These are phyloP conservation scores for Ulota crispa DNA, from an alignment of 225 moss, liverwort and hornwort genomes.

Conservation along the genomic window DNA sequence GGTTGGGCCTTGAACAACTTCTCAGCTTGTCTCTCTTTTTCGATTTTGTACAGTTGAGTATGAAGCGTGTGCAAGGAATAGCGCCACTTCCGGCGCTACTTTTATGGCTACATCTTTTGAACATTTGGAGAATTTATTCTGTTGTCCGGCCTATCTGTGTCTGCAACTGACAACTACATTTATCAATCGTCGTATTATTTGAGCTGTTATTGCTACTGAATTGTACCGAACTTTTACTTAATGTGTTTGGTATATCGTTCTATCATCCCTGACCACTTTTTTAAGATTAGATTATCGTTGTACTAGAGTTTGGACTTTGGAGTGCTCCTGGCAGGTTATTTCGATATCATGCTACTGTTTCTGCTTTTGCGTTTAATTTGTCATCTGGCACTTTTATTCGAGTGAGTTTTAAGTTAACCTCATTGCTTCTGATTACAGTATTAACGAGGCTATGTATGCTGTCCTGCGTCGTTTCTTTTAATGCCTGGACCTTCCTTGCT, in stretches of 20 bases:
- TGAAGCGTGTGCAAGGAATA: slow-evolving; percentile 26
- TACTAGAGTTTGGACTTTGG: neutral
- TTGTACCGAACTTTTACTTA: neutral
- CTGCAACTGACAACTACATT: neutral
- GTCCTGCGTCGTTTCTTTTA: too few species aligned
- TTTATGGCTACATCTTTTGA: slow-evolving; percentile 17
- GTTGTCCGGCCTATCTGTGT: neutral
- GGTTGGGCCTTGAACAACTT: slow-evolving; percentile 20
- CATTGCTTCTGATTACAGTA: neutral
- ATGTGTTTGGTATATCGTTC: neutral
- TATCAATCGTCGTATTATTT: neutral
- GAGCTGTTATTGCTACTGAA: neutral
- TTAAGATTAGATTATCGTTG: neutral
- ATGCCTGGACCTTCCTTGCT: too few species aligned
- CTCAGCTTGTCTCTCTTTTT: slow-evolving; percentile 33
- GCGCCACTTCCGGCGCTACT: slow-evolving; percentile 4
- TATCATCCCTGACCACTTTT: neutral
- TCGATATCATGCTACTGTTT: neutral
- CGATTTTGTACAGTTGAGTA: slow-evolving; percentile 36
- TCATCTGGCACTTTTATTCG: neutral
- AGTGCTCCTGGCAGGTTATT: neutral
- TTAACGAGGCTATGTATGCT: too few species aligned
- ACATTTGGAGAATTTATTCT: neutral
- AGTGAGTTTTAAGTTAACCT: neutral
- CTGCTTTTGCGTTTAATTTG: too few species aligned